Conservation (phyloP, 768 basidiomycete species). For the Krasilnikovozyma curviuscula region DNA sequence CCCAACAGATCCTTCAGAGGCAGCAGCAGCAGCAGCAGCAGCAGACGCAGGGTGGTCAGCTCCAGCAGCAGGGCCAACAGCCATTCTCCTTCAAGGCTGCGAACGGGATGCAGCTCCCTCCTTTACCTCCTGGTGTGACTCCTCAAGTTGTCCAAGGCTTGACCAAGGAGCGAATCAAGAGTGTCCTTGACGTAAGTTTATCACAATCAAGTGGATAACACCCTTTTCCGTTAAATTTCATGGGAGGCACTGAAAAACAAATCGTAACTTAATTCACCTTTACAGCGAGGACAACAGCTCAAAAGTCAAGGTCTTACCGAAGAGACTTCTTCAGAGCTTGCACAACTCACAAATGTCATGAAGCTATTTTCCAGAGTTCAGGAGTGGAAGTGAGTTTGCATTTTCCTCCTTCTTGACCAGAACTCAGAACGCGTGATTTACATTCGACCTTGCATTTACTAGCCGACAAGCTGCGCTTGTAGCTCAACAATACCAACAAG, state of each 20-base stretch:
- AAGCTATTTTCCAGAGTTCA: constrained; percentile 18
- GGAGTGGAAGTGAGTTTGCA: constrained; percentile 3
- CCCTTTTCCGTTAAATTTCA: neutral
- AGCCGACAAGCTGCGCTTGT: neutral
- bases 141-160: neutral
- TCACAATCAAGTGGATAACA: neutral
- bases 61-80: neutral
- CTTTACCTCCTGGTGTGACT: neutral
- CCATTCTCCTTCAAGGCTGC: neutral
- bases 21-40: constrained; percentile 12
- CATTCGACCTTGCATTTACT: neutral
- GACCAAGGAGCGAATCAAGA: neutral
- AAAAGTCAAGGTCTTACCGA: constrained; percentile 32
- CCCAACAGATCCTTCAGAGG: neutral
- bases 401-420: neutral
- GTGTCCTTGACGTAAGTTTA: neutral
- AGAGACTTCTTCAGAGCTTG: constrained; percentile 33
- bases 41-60: constrained; percentile 1
- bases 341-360: constrained; percentile 29
- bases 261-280: neutral
- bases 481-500: neutral
- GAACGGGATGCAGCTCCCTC: neutral
- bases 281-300: constrained; percentile 33
- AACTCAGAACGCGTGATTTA: neutral
- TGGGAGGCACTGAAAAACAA: neutral